These are phyloP conservation scores for Dothideomycetes sp. DNA, from an alignment of 2,329 filamentous ascomycete genomes.

Conservation along the genomic window DNA sequence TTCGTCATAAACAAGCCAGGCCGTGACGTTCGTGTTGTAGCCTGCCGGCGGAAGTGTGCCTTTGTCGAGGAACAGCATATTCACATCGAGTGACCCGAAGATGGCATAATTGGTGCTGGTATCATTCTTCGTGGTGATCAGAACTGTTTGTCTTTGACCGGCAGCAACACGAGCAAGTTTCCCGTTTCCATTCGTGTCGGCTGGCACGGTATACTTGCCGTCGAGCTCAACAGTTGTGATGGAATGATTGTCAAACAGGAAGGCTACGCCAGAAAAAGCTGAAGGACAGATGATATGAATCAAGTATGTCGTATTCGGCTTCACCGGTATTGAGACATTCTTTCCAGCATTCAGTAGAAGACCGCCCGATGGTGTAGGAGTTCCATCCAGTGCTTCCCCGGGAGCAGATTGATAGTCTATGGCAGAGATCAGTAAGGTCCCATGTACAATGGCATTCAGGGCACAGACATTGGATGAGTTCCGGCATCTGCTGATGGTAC, in stretches of 20 bases:
- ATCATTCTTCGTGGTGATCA: slow-evolving; percentile 50
- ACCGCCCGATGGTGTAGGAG: slow-evolving; percentile 55
- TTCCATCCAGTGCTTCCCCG: slow-evolving; percentile 23
- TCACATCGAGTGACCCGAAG: slow-evolving; percentile 53
- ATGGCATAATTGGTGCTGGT: slow-evolving; percentile 50
- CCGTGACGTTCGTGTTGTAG: slow-evolving; percentile 53
- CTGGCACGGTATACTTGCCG: slow-evolving; percentile 54
- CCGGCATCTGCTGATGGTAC: slow-evolving; percentile 51
- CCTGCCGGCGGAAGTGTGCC: slow-evolving; percentile 27
- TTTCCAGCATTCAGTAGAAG: slow-evolving; percentile 55
- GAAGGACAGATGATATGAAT: slow-evolving; percentile 60
- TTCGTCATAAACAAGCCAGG: slow-evolving; percentile 45
- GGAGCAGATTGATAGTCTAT: slow-evolving; percentile 43
- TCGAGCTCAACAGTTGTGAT: slow-evolving; percentile 60
- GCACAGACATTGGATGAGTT: too few species aligned
- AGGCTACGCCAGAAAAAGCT: slow-evolving; percentile 55
- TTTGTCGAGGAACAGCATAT: slow-evolving; percentile 39
- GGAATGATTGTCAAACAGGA: slow-evolving; percentile 57
- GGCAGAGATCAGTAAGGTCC: too few species aligned
- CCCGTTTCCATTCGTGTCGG: slow-evolving; percentile 43
- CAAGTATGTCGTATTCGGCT: slow-evolving; percentile 48
- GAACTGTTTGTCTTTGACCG: slow-evolving; percentile 61
- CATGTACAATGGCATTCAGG: too few species aligned
- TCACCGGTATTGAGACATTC: slow-evolving; percentile 31
- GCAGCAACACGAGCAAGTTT: slow-evolving; percentile 45